phyloP scores from a whole-genome alignment of 176 grass and related monocot genomes.

The Urochloa ruziziensis region DNA sequence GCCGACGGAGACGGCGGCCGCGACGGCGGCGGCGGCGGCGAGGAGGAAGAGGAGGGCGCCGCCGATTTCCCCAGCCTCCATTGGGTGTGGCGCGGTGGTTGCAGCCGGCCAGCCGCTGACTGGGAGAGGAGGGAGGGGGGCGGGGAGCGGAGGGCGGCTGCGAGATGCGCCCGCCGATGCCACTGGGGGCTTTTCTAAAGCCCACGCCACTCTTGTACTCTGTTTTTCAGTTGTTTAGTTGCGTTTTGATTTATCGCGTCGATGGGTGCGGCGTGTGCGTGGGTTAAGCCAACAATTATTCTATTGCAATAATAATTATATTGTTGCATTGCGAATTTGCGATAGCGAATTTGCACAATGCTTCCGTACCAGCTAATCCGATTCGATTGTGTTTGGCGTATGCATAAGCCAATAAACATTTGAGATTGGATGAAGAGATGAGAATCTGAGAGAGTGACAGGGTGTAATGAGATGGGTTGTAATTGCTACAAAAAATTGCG shows the following conservation, averaged over 20 bases:
- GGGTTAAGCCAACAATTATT: no score
- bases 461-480: neutral
- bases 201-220: constrained; percentile 3
- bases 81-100: constrained; percentile 6
- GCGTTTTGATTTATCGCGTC: neutral
- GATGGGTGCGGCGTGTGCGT: neutral
- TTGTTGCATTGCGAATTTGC: no score
- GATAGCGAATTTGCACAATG: neutral
- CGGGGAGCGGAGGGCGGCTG: neutral
- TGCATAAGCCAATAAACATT: neutral
- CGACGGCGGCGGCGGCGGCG: constrained; percentile 13
- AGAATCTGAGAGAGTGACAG: no score
- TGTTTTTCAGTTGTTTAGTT: neutral
- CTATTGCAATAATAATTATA: neutral
- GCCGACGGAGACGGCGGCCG: constrained; percentile 20
- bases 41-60: constrained; percentile 35
- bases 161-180: constrained; percentile 11
- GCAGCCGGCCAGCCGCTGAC: neutral
- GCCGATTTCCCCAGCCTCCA: constrained; percentile 51
- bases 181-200: constrained; percentile 18
- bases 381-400: neutral
- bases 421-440: neutral
- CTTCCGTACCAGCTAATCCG: neutral
- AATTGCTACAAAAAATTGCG: neutral
- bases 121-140: neutral